Evolutionary conservation across 768 basidiomycete genomes (phyloP).

Genomic region (Boletus vinaceobasis): DNA sequence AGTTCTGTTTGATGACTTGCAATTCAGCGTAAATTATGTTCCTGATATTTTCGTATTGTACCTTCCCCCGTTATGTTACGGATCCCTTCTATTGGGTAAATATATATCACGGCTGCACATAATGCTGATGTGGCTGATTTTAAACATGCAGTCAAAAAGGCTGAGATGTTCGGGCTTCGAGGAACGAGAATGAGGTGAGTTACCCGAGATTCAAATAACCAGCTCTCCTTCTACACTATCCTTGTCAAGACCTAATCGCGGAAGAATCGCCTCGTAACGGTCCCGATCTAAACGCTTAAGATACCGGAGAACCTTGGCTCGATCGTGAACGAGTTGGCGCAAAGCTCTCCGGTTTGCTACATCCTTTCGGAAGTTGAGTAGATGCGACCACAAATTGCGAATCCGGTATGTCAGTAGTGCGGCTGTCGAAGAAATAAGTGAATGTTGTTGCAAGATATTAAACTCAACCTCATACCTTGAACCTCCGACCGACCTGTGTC

Average conservation of each 20-base stretch:
- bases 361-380: conserved; percentile 67
- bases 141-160: neutral
- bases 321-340: conserved; percentile 72
- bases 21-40: conserved; percentile 18
- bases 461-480: conserved; percentile 56
- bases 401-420: conserved; percentile 86
- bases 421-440: conserved; percentile 42
- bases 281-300: conserved; percentile 58
- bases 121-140: conserved; percentile 3
- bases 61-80: conserved; percentile 8
- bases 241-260: conserved; percentile 72
- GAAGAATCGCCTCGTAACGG: conserved; percentile 72
- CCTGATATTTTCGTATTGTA: conserved; percentile 13
- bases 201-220: conserved; percentile 47
- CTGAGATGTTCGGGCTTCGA: no score
- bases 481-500: conserved; percentile 87
- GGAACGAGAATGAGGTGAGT: neutral
- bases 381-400: conserved; percentile 75
- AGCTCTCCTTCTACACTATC: conserved; percentile 88
- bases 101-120: neutral
- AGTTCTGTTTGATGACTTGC: neutral
- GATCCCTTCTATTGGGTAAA: conserved; percentile 13
- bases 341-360: conserved; percentile 74
- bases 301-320: conserved; percentile 81
- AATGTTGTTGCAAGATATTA: neutral